phyloP scores from a whole-genome alignment of 495 filamentous ascomycete genomes.

The Podospora pseudocomata region DNA sequence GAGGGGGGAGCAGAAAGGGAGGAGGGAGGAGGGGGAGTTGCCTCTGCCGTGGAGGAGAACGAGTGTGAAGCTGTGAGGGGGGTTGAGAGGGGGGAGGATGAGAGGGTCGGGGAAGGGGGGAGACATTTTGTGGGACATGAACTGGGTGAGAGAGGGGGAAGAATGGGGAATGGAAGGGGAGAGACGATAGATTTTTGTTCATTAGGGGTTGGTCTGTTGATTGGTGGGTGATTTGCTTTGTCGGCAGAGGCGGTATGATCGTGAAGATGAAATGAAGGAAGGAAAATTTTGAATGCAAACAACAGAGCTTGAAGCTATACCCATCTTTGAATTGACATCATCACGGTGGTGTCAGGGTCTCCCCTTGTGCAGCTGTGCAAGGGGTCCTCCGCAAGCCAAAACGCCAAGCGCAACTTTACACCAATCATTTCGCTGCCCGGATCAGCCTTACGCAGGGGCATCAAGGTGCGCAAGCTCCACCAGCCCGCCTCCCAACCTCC shows the following conservation, averaged over 20 bases:
- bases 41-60: slow-evolving; percentile 52
- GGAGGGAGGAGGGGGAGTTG: slow-evolving; percentile 15
- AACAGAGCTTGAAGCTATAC: not conserved
- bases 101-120: slow-evolving; percentile 29
- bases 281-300: too few species aligned
- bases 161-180: not conserved
- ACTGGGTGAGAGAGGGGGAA: not conserved
- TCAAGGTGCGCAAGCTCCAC: slow-evolving; percentile 9
- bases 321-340: not conserved
- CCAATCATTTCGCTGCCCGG: slow-evolving; percentile 6
- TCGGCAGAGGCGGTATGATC: too few species aligned
- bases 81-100: slow-evolving; percentile 23
- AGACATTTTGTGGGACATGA: slow-evolving; percentile 10
- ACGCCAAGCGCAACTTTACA: not conserved
- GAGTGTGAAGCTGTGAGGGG: slow-evolving; percentile 39
- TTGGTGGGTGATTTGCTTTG: not conserved
- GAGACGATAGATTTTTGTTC: not conserved
- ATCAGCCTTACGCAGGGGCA: slow-evolving; percentile 12
- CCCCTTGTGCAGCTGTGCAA: not conserved
- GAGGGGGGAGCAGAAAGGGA: slow-evolving; percentile 23
- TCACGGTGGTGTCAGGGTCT: not conserved
- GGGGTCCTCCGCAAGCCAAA: not conserved
- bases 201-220: not conserved
- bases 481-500: not conserved
- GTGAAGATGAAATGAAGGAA: too few species aligned